A percentile compares a stretch with the other conserved stretches of the same genome.
phyloP scores from a whole-genome alignment of 2,329 filamentous ascomycete species.

The Pseudogymnoascus sp. region DNA sequence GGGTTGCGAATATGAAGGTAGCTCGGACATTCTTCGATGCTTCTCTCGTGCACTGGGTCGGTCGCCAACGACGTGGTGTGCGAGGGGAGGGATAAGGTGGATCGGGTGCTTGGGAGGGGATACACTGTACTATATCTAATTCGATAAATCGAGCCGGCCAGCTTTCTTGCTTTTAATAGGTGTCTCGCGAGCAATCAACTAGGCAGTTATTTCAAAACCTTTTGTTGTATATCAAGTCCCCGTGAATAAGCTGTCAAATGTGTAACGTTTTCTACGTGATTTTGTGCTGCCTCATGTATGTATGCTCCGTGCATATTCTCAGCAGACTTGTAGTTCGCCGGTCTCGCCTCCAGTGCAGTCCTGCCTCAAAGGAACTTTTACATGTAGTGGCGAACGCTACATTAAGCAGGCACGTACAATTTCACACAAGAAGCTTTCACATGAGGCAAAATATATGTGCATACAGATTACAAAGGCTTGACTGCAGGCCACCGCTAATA shows the following conservation, averaged over 20 bases:
- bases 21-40: slow-evolving; percentile 5
- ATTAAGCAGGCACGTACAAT: not conserved
- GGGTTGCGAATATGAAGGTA: slow-evolving; percentile 14
- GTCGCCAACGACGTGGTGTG: slow-evolving; percentile 20
- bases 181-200: slow-evolving; percentile 10
- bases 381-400: not conserved
- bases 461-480: slow-evolving; percentile 1
- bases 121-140: slow-evolving; percentile 29
- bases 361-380: not conserved
- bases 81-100: slow-evolving; percentile 1
- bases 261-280: not conserved
- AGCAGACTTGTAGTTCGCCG: not conserved
- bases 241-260: slow-evolving; percentile 2
- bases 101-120: slow-evolving; percentile 18
- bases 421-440: not conserved
- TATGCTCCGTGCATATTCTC: not conserved
- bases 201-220: slow-evolving; percentile 8
- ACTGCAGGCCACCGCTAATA: slow-evolving; percentile 5
- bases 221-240: not conserved
- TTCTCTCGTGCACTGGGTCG: slow-evolving; percentile 13
- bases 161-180: slow-evolving; percentile 17
- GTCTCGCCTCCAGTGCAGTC: not conserved
- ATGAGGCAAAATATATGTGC: not conserved
- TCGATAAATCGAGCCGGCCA: slow-evolving; percentile 26
- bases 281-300: not conserved